These are phyloP conservation scores for Eutrema heterophyllum DNA, from an alignment of 345 rosid species.

Conservation along the genomic window DNA sequence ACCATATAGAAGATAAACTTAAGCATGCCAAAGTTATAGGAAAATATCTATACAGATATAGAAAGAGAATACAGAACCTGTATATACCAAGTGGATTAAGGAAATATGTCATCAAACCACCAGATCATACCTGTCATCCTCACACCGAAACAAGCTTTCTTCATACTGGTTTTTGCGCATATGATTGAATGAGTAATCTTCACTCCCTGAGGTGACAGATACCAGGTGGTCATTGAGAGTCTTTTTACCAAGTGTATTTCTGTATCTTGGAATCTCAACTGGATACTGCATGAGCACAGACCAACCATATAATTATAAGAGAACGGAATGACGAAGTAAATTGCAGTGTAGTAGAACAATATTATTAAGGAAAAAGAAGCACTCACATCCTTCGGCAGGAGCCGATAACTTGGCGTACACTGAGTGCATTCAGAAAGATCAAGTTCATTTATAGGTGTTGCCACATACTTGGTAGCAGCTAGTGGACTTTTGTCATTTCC, in stretches of 20 bases:
- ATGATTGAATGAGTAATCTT: constrained; percentile 94
- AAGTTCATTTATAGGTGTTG: constrained; percentile 87
- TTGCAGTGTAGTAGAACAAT: background rate
- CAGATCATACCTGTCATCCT: constrained; percentile 84
- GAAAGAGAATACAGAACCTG: background rate
- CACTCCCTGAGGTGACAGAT: constrained; percentile 98
- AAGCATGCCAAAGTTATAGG: background rate
- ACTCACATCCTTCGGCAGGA: constrained; percentile 81
- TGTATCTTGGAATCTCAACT: constrained; percentile 74
- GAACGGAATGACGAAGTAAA: background rate
- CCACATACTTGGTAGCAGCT: constrained; percentile 60
- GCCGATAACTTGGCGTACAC: constrained; percentile 96
- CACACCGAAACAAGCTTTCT: constrained; percentile 95
- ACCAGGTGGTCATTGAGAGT: constrained; percentile 93
- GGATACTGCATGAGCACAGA: constrained; percentile 58
- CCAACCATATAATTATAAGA: constrained; percentile 11
- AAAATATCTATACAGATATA: background rate
- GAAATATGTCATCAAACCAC: background rate
- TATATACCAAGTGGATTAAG: background rate
- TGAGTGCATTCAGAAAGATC: constrained; percentile 89
- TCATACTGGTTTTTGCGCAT: constrained; percentile 99
- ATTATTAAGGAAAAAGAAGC: constrained; percentile 1
- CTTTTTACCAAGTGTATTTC: constrained; percentile 68
- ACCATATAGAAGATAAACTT: background rate
- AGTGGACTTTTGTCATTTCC: constrained; percentile 49